Evolutionary conservation across 768 basidiomycete genomes (phyloP), one percentile per base, ranked within the genome.

Genomic region (Chalciporus pseudorubinellus): DNA sequence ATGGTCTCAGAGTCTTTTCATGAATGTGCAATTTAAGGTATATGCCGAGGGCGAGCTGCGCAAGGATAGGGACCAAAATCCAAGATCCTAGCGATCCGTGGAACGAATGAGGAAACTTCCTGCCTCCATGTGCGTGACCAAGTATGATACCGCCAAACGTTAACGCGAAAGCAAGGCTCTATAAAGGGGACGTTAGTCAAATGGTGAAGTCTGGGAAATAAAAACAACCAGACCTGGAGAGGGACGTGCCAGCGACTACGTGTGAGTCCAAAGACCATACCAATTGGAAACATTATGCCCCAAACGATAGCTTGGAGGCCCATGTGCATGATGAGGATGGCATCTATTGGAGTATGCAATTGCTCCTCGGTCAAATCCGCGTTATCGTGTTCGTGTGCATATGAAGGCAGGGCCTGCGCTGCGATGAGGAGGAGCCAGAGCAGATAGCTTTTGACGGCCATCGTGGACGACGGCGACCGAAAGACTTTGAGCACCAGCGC

Each of bases 1-100:
- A 87, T 1, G 87, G 87, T 36, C 94, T 78, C 10, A 85, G 55
- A 2, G 84, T 81, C 52, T 77, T 76, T 69, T 95, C 91, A 55
- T 94, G 78, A 22, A 97, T 85, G 67, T 97, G 95, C 7, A 95
- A 72, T 70, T 95, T 97, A 59, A 98, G 84, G 70, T 95, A 98
- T 39, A 92, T 79, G 4, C 95, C 95, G 43, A 92, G 73, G 20
- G 66, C 59, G 11, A 89, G 73, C 70, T 97, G 94, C 2, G 73
- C 57, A 13, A 77, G 58, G 34, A 94, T 81, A 14, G 89, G 84
- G 33, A 83, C 44, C 57, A 89, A 71, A 41, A 78, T 53, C 66
- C 68, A 70, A 20, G 67, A 68, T 18, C 87, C 72, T 43, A 93
- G 71, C 33, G 77, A 80, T 5, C 84, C 88, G 64, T 97, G 94